These are phyloP conservation scores for Mycena maculata DNA, from an alignment of 768 basidiomycete species.

Conservation along the genomic window DNA sequence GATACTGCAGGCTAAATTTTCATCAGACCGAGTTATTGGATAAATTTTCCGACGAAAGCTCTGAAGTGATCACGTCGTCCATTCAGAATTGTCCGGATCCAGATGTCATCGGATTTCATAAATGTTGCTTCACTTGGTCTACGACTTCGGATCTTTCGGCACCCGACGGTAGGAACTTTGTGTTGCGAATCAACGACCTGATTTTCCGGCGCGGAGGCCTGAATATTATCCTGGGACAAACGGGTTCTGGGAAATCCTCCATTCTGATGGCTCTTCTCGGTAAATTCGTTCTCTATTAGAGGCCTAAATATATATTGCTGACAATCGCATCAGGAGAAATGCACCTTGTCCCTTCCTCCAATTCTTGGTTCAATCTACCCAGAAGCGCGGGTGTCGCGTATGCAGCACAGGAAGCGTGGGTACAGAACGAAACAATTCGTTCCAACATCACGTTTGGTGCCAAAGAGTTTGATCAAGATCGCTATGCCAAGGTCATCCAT, in stretches of 20 bases:
- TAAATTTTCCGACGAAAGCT: slow-evolving; percentile 43
- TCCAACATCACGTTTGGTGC: slow-evolving; percentile 88
- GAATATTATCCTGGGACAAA: slow-evolving; percentile 71
- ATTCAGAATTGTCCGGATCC: slow-evolving; percentile 3
- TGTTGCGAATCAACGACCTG: slow-evolving; percentile 62
- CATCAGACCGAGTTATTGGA: slow-evolving; percentile 62
- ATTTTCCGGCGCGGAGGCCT: slow-evolving; percentile 63
- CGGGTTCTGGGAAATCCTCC: slow-evolving; percentile 72
- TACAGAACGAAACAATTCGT: slow-evolving; percentile 82
- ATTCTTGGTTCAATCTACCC: slow-evolving; percentile 80
- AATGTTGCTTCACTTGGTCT: slow-evolving; percentile 65
- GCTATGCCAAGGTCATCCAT: slow-evolving; percentile 80
- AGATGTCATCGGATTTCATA: slow-evolving; percentile 60
- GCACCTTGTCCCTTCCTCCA: slow-evolving; percentile 66
- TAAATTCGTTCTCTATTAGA: slow-evolving; percentile 34
- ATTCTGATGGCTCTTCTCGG: slow-evolving; percentile 72
- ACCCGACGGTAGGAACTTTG: slow-evolving; percentile 58
- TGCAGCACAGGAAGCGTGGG: slow-evolving; percentile 88
- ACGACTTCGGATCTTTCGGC: slow-evolving; percentile 38
- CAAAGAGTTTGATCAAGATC: slow-evolving; percentile 72
- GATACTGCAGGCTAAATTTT: background rate
- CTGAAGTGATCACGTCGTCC: slow-evolving; percentile 5
- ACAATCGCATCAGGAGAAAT: slow-evolving; percentile 60
- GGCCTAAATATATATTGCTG: background rate
- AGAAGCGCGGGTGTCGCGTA: slow-evolving; percentile 77